A percentile compares a stretch with the other conserved stretches of the same genome.
Evolutionary conservation across 2,329 filamentous ascomycete species (phyloP).

Genomic region (Zelopaecilomyces penicillatus): DNA sequence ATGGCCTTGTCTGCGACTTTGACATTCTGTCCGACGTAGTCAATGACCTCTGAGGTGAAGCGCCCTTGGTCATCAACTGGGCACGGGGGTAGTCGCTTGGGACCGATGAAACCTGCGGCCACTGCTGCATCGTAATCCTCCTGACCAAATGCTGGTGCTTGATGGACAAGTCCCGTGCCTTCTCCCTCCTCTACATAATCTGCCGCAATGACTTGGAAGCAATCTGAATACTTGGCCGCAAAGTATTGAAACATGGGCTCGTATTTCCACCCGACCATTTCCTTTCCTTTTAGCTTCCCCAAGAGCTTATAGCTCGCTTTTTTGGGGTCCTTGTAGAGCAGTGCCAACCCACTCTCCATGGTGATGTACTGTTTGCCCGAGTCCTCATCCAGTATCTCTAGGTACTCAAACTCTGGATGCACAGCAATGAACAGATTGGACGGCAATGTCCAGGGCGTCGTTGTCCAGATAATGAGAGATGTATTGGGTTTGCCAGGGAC

Average conservation of each 20-base stretch:
- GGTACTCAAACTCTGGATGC: conserved; percentile 70
- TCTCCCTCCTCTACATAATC: conserved; percentile 64
- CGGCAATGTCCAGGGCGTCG: conserved; percentile 72
- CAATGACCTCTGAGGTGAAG: conserved; percentile 17
- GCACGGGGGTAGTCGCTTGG: conserved; percentile 56
- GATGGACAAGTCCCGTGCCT: conserved; percentile 68
- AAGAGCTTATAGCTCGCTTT: conserved; percentile 67
- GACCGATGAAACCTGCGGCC: conserved; percentile 55
- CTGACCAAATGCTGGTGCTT: conserved; percentile 67
- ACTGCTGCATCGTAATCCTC: conserved; percentile 66
- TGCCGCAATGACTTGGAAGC: conserved; percentile 60
- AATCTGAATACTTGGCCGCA: conserved; percentile 60
- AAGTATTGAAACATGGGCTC: conserved; percentile 66
- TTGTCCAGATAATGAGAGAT: conserved; percentile 48
- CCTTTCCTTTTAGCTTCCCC: conserved; percentile 56
- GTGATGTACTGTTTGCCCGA: conserved; percentile 62
- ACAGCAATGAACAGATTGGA: conserved; percentile 66
- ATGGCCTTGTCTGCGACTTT: conserved; percentile 20
- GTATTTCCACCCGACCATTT: conserved; percentile 65
- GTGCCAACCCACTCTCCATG: conserved; percentile 56
- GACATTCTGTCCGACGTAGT: conserved; percentile 18
- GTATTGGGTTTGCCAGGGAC: conserved; percentile 55
- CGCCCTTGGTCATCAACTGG: conserved; percentile 52
- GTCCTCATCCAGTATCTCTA: conserved; percentile 60
- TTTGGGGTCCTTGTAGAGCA: conserved; percentile 69